Conservation (phyloP, 192 early-diverging fungal species). For the Rhizophagus clarus region DNA sequence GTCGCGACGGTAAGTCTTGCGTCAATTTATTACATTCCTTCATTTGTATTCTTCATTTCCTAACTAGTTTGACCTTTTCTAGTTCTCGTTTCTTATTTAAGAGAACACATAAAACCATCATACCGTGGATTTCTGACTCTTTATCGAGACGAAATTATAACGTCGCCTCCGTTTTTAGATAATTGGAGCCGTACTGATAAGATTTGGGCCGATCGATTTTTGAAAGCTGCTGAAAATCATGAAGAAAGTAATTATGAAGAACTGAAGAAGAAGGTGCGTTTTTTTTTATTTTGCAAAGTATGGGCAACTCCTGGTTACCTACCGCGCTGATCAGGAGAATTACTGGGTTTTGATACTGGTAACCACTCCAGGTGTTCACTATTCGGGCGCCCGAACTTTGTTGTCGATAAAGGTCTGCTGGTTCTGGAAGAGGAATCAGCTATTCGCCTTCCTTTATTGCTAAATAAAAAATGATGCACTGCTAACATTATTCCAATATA, state of each 20-base stretch:
- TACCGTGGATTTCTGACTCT: not conserved
- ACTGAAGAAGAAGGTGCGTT: slow-evolving; percentile 7
- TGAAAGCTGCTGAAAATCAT: not conserved
- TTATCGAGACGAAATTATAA: not conserved
- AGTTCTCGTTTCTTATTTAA: slow-evolving; percentile 10
- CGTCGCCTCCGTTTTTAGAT: not conserved
- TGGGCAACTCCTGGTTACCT: slow-evolving; percentile 1
- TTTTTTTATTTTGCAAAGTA: slow-evolving; percentile 5
- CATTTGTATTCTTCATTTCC: too few species aligned
- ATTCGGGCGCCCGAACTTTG: not conserved
- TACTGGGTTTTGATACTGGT: not conserved
- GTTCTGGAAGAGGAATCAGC: too few species aligned
- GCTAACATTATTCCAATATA: not conserved
- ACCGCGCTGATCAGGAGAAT: not conserved
- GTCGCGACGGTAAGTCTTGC: too few species aligned
- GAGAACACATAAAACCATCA: not conserved
- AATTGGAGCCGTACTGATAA: too few species aligned
- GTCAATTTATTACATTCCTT: too few species aligned
- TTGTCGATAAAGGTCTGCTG: not conserved
- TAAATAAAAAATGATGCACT: not conserved
- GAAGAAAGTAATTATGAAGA: not conserved
- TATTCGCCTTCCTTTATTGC: not conserved
- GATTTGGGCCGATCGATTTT: not conserved
- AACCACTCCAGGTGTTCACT: not conserved
- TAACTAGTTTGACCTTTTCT: not conserved